These are phyloP conservation scores for Vicia villosa DNA, from an alignment of 306 rosid species.

Conservation along the genomic window DNA sequence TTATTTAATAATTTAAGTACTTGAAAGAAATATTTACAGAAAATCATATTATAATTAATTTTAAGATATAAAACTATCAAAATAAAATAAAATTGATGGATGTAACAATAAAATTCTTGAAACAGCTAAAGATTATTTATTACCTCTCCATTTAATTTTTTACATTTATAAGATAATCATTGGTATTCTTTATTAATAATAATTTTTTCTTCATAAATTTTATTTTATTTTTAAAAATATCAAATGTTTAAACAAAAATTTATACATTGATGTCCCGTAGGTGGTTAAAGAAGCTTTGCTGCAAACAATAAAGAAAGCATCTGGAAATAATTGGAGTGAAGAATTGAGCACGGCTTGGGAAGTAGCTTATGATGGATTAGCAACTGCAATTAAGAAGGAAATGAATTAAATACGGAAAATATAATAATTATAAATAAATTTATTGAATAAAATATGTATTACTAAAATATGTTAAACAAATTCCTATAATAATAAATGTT, in stretches of 20 bases:
- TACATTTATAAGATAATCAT: not conserved
- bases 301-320: slow-evolving; percentile 32
- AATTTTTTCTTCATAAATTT: not conserved
- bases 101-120: not conserved
- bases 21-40: not conserved
- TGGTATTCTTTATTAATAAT: not conserved
- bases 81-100: not conserved
- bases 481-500: not conserved
- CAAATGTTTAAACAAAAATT: not conserved
- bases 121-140: not conserved
- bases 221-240: not conserved
- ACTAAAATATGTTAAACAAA: slow-evolving; percentile 10
- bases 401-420: not conserved
- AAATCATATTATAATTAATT: not conserved
- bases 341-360: too few species aligned
- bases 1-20: not conserved
- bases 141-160: not conserved
- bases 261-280: too few species aligned
- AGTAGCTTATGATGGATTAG: too few species aligned
- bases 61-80: not conserved
- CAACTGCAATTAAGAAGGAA: slow-evolving; percentile 33
- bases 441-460: not conserved
- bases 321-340: too few species aligned
- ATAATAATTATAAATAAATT: not conserved
- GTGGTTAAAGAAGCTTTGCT: slow-evolving; percentile 40